Evolutionary conservation across 2,329 filamentous ascomycete genomes (phyloP).

Genomic region (Cadophora gregata): DNA sequence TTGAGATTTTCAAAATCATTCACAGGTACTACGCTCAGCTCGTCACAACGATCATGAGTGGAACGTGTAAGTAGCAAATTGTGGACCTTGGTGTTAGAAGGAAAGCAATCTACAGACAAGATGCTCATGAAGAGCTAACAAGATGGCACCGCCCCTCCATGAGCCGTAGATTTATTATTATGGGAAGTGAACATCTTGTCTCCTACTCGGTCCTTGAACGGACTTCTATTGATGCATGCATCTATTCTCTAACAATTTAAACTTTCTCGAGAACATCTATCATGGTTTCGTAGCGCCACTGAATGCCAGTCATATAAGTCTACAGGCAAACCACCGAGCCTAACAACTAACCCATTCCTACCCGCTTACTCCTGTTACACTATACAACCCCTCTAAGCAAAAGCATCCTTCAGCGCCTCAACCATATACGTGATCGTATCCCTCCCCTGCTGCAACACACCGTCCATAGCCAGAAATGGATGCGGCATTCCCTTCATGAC

Average conservation of each 20-base stretch:
- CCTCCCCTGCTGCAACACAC: constrained; percentile 56
- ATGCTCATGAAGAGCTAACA: neutral
- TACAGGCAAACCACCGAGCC: neutral
- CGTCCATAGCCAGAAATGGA: constrained; percentile 65
- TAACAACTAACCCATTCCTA: neutral
- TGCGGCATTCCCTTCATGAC: constrained; percentile 62
- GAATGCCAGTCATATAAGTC: neutral
- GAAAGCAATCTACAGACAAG: constrained; percentile 13
- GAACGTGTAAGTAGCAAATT: neutral
- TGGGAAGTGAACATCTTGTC: too few species aligned
- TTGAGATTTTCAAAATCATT: neutral
- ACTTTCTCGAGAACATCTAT: too few species aligned
- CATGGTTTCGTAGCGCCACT: neutral
- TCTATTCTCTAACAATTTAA: too few species aligned
- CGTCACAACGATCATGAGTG: neutral
- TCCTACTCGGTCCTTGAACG: constrained; percentile 32
- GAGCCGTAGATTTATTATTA: too few species aligned
- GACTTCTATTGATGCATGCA: too few species aligned
- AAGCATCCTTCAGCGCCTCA: constrained; percentile 35
- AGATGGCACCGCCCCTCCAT: neutral
- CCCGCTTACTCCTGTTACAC: neutral
- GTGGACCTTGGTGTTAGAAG: constrained; percentile 9
- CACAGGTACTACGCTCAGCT: neutral
- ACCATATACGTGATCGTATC: constrained; percentile 53
- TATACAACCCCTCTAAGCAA: constrained; percentile 24